Percentiles rank a stretch among this genome's conserved stretches.
Evolutionary conservation across 2,329 filamentous ascomycete genomes (phyloP).

Genomic region (Lasiodiplodia sp.): DNA sequence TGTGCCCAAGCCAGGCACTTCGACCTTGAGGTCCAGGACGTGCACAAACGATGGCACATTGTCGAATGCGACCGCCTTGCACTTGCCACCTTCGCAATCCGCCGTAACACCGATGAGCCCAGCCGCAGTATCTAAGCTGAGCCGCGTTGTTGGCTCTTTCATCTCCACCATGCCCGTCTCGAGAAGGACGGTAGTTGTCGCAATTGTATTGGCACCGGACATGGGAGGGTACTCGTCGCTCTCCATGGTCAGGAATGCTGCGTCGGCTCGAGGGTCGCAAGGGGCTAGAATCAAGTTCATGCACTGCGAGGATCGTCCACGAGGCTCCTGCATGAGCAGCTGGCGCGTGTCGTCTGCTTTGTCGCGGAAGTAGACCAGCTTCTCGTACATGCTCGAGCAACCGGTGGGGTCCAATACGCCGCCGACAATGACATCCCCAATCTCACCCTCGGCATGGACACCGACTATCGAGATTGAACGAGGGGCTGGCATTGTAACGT

Average conservation of each 20-base stretch:
- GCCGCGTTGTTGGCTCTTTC: conserved; percentile 52
- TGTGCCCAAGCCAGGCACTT: conserved; percentile 51
- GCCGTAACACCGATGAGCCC: conserved; percentile 53
- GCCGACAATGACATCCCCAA: conserved; percentile 59
- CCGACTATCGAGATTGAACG: conserved; percentile 36
- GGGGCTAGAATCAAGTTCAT: conserved; percentile 53
- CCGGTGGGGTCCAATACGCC: conserved; percentile 54
- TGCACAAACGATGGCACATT: conserved; percentile 56
- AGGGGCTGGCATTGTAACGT: not conserved
- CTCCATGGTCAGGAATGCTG: conserved; percentile 57
- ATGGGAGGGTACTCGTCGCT: conserved; percentile 55
- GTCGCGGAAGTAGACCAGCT: conserved; percentile 52
- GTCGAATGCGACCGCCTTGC: conserved; percentile 54
- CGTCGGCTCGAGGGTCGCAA: conserved; percentile 54
- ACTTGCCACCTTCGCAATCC: conserved; percentile 53
- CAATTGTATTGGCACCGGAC: conserved; percentile 57
- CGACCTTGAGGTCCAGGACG: conserved; percentile 48
- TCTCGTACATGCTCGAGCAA: conserved; percentile 57
- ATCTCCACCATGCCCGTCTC: conserved; percentile 58
- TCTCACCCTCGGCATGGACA: conserved; percentile 53
- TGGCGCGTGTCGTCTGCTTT: conserved; percentile 52
- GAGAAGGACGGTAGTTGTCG: conserved; percentile 53
- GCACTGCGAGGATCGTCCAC: conserved; percentile 52
- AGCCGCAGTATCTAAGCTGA: conserved; percentile 55
- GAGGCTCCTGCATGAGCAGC: conserved; percentile 56